These are phyloP conservation scores for Haplosporangium gracile DNA, from an alignment of 192 early-diverging fungal species.

Conservation along the genomic window DNA sequence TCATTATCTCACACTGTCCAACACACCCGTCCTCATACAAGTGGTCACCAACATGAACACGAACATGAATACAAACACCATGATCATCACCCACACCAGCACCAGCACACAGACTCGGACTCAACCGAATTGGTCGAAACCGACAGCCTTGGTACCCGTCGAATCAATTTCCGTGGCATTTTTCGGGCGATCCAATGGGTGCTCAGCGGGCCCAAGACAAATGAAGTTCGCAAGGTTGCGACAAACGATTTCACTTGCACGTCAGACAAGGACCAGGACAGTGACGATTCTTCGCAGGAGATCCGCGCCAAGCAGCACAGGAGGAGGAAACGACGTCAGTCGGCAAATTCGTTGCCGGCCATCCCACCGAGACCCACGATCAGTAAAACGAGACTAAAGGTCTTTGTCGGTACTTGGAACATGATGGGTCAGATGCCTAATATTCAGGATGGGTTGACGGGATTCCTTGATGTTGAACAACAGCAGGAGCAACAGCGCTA, in stretches of 20 bases:
- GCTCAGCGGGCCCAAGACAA: background rate
- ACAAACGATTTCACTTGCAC: background rate
- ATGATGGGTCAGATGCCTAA: constrained; percentile 63
- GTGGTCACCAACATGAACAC: background rate
- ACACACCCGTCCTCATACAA: background rate
- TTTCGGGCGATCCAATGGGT: constrained; percentile 32
- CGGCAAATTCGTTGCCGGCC: background rate
- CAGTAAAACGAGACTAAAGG: constrained; percentile 60
- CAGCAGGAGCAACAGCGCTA: background rate
- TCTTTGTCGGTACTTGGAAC: constrained; percentile 72
- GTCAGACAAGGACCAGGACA: background rate
- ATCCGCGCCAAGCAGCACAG: background rate
- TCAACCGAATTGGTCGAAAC: background rate
- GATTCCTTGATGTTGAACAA: constrained; percentile 45
- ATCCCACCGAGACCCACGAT: constrained; percentile 32
- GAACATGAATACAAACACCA: background rate
- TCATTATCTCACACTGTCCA: background rate
- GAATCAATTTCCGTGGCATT: background rate
- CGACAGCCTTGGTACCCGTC: background rate
- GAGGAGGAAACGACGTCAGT: background rate
- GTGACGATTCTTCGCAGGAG: background rate
- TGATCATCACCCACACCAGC: background rate
- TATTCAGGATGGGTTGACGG: constrained; percentile 46
- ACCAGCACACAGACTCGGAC: background rate
- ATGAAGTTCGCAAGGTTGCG: background rate